Evolutionary conservation across 164 flowering plant species (phyloP), one percentile per base, ranked within the genome.

Genomic region (Echeveria elegans): DNA sequence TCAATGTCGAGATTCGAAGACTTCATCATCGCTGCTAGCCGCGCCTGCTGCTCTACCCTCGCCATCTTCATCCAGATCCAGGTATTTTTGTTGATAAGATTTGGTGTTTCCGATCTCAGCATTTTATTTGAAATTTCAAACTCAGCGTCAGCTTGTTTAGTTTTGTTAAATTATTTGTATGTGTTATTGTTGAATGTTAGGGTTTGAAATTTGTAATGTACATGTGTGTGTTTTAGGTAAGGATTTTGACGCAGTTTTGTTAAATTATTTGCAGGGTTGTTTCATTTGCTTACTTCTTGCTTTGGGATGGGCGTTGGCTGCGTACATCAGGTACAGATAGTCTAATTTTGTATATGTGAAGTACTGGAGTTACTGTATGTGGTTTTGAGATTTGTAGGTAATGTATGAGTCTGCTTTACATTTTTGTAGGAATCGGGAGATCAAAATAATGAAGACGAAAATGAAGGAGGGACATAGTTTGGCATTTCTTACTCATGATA

Each of bases 51-150:
- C 53, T 75, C 76, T 73, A 82, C 88, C 43, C 15, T 89, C 59
- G 97, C 91, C 9, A 68, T 86, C 59, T 89, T 86, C 77, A 29
- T 93, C 67, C 97, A 90, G 96, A 89, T 89, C 88, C 98, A 93
- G 97, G 98, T 90, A 30, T 4, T 21, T 26, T n/a, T 18, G 38
- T 0, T 56, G 16, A 19, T 50, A n/a, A 50, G 56, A 21, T 52
- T 24, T 53, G 59, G 29, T n/a, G 58, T 21, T 50, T 50, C 28
- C 11, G 26, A 23, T 53, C n/a, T n/a, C n/a, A n/a, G n/a, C n/a
- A n/a, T n/a, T n/a, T n/a, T n/a, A n/a, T n/a, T n/a, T n/a, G n/a
- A n/a, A n/a, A n/a, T n/a, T n/a, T n/a, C n/a, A n/a, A n/a, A n/a
- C n/a, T n/a, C n/a, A n/a, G n/a, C n/a, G n/a, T n/a, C n/a, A n/a